These are phyloP conservation scores for Leptomonas seymouri DNA, from an alignment of 208 protist species.

Conservation along the genomic window DNA sequence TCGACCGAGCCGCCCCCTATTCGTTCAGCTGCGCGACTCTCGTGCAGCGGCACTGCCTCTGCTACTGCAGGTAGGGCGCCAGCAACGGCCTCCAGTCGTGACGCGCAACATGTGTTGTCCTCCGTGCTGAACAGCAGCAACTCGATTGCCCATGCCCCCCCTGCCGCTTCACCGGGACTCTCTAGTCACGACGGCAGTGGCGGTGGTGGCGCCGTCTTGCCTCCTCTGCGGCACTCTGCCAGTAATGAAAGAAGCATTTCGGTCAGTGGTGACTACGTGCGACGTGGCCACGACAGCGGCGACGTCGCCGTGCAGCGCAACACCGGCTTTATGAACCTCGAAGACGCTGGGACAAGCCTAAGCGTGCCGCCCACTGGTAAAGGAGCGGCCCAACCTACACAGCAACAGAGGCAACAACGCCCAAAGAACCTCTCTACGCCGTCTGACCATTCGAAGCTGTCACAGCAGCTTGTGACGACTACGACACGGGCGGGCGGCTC, in stretches of 20 bases:
- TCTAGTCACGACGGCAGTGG: neutral
- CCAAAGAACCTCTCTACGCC: neutral
- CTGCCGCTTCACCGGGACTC: neutral
- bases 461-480: constrained; percentile 5
- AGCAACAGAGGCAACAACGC: constrained; percentile 3
- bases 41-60: constrained; percentile 5
- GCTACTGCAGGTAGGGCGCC: neutral
- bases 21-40: neutral
- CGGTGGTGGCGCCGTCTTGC: neutral
- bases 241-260: constrained; percentile 21
- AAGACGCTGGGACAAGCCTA: constrained; percentile 23
- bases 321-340: constrained; percentile 42
- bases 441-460: neutral
- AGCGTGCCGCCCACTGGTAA: neutral
- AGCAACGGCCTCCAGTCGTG: neutral
- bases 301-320: constrained; percentile 10
- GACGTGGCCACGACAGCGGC: constrained; percentile 23
- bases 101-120: neutral
- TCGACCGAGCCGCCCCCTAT: neutral
- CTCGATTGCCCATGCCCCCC: neutral
- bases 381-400: neutral
- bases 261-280: constrained; percentile 32
- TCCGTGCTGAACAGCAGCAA: constrained; percentile 2
- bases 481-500: neutral
- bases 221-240: neutral